These are phyloP conservation scores for Fomitopsis palustris DNA, from an alignment of 1,284 basidiomycete species.

Conservation along the genomic window DNA sequence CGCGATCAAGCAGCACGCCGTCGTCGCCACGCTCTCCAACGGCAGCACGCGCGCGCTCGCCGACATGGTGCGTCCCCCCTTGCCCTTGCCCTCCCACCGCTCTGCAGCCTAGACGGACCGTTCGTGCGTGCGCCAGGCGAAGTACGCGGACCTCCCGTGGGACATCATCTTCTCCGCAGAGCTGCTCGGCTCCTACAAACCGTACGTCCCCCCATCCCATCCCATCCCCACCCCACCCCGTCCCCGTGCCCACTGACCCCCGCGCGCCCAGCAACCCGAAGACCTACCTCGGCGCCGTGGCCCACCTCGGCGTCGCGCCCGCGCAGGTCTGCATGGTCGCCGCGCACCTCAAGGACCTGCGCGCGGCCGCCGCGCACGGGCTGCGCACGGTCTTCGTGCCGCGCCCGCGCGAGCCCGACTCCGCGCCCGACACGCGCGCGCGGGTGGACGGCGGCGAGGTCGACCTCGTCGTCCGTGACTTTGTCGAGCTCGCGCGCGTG, in stretches of 20 bases:
- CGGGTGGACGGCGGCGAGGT: slow-evolving; percentile 29
- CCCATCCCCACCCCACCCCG: neutral
- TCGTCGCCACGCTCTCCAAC: slow-evolving; percentile 57
- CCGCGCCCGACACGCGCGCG: slow-evolving; percentile 21
- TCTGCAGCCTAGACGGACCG: neutral
- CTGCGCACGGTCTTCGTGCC: slow-evolving; percentile 56
- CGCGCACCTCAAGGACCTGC: slow-evolving; percentile 55
- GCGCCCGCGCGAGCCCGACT: slow-evolving; percentile 39
- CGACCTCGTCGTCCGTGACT: slow-evolving; percentile 26
- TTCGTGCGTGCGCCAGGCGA: slow-evolving; percentile 39
- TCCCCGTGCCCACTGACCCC: neutral
- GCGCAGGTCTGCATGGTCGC: slow-evolving; percentile 60
- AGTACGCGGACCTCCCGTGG: slow-evolving; percentile 57
- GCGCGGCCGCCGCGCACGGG: slow-evolving; percentile 47
- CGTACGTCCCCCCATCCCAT: slow-evolving; percentile 34
- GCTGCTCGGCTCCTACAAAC: slow-evolving; percentile 58
- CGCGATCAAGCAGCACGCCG: slow-evolving; percentile 44
- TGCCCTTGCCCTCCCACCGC: too few relatives aligned
- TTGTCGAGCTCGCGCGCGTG: slow-evolving; percentile 22
- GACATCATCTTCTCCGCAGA: slow-evolving; percentile 59
- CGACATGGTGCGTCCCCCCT: slow-evolving; percentile 45
- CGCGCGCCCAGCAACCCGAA: slow-evolving; percentile 42
- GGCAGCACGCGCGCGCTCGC: slow-evolving; percentile 57
- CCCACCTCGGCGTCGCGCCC: slow-evolving; percentile 41
- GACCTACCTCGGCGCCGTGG: slow-evolving; percentile 46